phyloP scores from a whole-genome alignment of 2,329 filamentous ascomycete genomes.

The Ophiostoma sp. region DNA sequence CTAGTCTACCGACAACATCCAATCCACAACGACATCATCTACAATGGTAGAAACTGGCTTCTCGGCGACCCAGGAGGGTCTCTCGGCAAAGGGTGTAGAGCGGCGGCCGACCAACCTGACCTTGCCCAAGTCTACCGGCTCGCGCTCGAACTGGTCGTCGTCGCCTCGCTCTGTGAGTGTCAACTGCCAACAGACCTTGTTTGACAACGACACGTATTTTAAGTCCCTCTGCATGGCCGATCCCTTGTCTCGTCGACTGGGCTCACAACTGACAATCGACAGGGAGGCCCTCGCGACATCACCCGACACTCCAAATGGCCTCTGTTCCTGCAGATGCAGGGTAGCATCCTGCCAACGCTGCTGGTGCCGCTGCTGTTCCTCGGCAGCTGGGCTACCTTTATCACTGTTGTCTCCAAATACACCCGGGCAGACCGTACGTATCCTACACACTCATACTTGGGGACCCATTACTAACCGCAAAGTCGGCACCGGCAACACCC shows the following conservation, averaged over 20 bases:
- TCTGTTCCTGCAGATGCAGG: conserved; percentile 69
- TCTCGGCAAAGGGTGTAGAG: not conserved
- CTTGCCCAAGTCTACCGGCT: not conserved
- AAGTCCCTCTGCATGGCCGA: not conserved
- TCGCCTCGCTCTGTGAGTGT: not conserved
- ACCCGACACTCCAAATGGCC: conserved; percentile 73
- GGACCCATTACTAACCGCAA: conserved; percentile 16
- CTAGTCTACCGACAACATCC: not conserved
- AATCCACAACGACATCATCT: not conserved
- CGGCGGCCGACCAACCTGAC: not conserved
- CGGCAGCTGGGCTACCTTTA: conserved; percentile 60
- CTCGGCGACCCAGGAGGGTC: not conserved
- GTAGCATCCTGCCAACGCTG: conserved; percentile 66
- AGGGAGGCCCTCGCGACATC: conserved; percentile 58
- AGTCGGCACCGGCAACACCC: conserved; percentile 55
- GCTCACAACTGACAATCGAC: not conserved
- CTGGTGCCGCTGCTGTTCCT: conserved; percentile 62
- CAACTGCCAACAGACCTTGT: not conserved
- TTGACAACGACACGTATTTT: not conserved
- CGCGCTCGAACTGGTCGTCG: not conserved
- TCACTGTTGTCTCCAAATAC: conserved; percentile 43
- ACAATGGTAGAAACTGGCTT: not conserved
- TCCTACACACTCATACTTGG: not conserved
- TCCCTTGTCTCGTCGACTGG: too few relatives aligned
- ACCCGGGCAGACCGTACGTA: not conserved